Base-by-base conservation (phyloP, 257 asterid genomes). In the Penstemon barbatus region DNA sequence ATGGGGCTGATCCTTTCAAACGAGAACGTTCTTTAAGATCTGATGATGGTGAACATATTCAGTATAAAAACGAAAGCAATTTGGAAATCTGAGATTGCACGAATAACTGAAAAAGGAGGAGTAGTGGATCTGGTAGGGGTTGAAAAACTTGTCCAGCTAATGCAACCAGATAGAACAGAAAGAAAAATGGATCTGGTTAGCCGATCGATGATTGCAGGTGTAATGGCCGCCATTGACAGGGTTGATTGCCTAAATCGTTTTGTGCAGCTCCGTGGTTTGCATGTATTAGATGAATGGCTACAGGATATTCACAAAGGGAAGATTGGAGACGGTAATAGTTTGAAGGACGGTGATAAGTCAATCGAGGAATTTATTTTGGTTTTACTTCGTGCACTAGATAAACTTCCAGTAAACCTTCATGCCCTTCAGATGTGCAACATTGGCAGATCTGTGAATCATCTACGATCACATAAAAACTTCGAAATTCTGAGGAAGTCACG, bases 371-470 rank as follows among this genome's bases (percentile, higher is more conserved):
- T 82, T 75, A 77, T 84, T 66, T 65, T 82, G 73, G 81, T 82
- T 68, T 82, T 82, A 69, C 90, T 84, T 65, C 76, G 81, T 63
- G 90, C 90, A 48, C 81, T 84, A 33, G 90, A 80, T 66, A 84
- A 74, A 62, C 84, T 84, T 46, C 90, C 90, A 55, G 85, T 84
- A 64, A 80, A 82, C 64, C 87, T 84, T 52, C 70, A 77, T 45
- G 87, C 86, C 63, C 82, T 84, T 57, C 78, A 84, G 69, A 84
- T 70, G 79, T 84, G 90, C 72, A 77, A 80, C 74, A 84, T 84
- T 71, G 90, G 90, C 57, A 84, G 71, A 74, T 81, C 89, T 58
- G 89, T 84, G 66, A 84, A 84, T 76, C 80, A 79, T 64, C 71
- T 84, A 63, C 74, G 89, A 45, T 75, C 81, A 11, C 85, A 84